Evolutionary conservation across 768 basidiomycete genomes (phyloP), one percentile per base, ranked within the genome.

Genomic region (Macrolepiota dolichaula): DNA sequence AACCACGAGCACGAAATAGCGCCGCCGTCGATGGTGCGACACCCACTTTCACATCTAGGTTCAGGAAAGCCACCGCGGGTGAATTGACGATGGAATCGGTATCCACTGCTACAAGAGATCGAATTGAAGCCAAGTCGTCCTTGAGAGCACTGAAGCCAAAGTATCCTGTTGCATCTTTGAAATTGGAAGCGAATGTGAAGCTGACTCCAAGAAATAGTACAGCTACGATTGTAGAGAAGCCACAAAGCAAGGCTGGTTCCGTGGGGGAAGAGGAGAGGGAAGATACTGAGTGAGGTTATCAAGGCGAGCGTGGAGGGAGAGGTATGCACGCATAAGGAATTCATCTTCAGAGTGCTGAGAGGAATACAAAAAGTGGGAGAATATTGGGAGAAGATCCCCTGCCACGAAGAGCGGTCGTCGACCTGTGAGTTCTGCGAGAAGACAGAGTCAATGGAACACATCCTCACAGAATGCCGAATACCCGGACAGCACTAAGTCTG

Each of bases 271-370:
- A 50, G 22, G 49, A 50, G 44, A 47, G 54, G 47, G 42, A 62
- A 62, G 58, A 6, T 47, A 7, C 42, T 65, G 12, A 35, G 19
- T 24, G 64, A 65, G 54, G 64, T 65, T 49, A 51, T 63, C 36
- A 54, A 40, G 32, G 53, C 55, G 13, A 65, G 62, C 55, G 62
- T 65, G 35, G 62, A 54, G 2, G 46, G 54, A n/a, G 56, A n/a
- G n/a, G n/a, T n/a, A n/a, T n/a, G n/a, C n/a, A n/a, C n/a, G n/a
- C n/a, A n/a, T 53, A 40, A 36, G 54, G 57, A 51, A 52, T 56
- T 10, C 44, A 29, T 54, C 42, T 61, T 27, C 29, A 15, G 27
- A n/a, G n/a, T n/a, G n/a, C n/a, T n/a, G n/a, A n/a, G n/a, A n/a
- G n/a, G n/a, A n/a, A n/a, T n/a, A n/a, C n/a, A n/a, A n/a, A n/a